These are phyloP conservation scores for Sporothrix variecibatus DNA, from an alignment of 2,329 filamentous ascomycete genomes.

Conservation along the genomic window DNA sequence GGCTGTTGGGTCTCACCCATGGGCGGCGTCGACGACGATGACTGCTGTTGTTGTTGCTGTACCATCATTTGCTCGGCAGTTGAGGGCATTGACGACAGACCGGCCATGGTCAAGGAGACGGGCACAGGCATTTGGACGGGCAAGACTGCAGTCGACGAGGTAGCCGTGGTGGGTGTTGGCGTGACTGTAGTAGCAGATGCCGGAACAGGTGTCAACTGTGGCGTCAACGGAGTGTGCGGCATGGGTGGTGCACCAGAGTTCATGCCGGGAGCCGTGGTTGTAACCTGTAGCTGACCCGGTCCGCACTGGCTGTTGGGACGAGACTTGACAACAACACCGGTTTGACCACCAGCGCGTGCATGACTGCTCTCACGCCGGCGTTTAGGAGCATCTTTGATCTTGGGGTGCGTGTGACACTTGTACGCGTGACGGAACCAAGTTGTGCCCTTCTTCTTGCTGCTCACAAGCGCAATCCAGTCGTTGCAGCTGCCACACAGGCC, in stretches of 20 bases:
- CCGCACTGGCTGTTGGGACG: slow-evolving; percentile 23
- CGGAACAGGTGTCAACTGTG: slow-evolving; percentile 45
- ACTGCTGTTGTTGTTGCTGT: slow-evolving; percentile 29
- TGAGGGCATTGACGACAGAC: slow-evolving; percentile 12
- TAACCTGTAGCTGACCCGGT: not conserved
- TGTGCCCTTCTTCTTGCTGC: slow-evolving; percentile 89
- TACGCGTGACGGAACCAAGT: slow-evolving; percentile 90
- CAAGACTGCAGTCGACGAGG: not conserved
- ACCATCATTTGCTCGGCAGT: slow-evolving; percentile 8
- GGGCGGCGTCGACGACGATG: not conserved
- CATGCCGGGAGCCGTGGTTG: not conserved
- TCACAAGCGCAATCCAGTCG: slow-evolving; percentile 79
- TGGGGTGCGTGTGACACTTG: slow-evolving; percentile 76
- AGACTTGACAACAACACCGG: not conserved
- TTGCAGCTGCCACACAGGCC: slow-evolving; percentile 76
- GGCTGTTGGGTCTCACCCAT: slow-evolving; percentile 26
- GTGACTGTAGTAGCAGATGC: slow-evolving; percentile 10
- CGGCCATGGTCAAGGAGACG: slow-evolving; percentile 21
- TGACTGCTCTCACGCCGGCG: slow-evolving; percentile 64
- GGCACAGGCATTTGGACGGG: slow-evolving; percentile 22
- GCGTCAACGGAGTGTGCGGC: slow-evolving; percentile 44
- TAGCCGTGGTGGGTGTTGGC: not conserved
- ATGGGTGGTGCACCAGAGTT: slow-evolving; percentile 46
- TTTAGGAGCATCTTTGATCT: slow-evolving; percentile 71
- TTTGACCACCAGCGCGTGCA: slow-evolving; percentile 38